Conservation (phyloP, 192 early-diverging fungal species). For the Coemansia sp. region DNA sequence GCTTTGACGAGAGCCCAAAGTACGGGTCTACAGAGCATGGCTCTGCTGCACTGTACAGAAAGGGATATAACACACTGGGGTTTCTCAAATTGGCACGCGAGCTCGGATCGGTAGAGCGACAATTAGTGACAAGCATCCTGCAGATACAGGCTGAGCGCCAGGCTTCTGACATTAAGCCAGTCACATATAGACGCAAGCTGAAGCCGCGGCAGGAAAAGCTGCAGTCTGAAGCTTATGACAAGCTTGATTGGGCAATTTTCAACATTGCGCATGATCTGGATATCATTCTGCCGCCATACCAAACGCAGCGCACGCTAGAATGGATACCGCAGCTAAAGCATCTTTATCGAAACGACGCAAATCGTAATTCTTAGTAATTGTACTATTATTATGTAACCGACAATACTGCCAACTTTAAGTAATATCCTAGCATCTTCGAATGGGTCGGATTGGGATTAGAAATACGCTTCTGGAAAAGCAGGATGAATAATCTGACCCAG, state of each 20-base stretch:
- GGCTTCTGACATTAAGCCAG: constrained; percentile 20
- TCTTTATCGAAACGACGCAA: constrained; percentile 20
- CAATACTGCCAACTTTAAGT: background rate
- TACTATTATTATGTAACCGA: background rate
- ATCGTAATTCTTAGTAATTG: background rate
- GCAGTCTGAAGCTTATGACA: constrained; percentile 11
- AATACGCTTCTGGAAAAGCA: background rate
- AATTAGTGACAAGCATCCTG: constrained; percentile 22
- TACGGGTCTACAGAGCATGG: constrained; percentile 5
- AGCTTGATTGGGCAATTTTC: constrained; percentile 24
- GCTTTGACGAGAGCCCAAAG: constrained; percentile 22
- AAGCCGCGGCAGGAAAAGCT: constrained; percentile 15
- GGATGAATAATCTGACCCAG: background rate
- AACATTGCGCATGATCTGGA: constrained; percentile 37
- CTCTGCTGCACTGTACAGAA: constrained; percentile 13
- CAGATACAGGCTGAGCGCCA: constrained; percentile 13
- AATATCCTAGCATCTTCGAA: background rate
- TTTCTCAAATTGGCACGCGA: constrained; percentile 53
- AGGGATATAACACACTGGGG: constrained; percentile 44
- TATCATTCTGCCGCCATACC: constrained; percentile 37
- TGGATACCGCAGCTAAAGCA: constrained; percentile 41
- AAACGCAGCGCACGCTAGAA: constrained; percentile 15
- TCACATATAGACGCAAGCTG: constrained; percentile 15
- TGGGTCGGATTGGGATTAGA: background rate
- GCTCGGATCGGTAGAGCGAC: constrained; percentile 43